These are phyloP conservation scores for Iberis pinnata DNA, from an alignment of 345 rosid species.

Conservation along the genomic window DNA sequence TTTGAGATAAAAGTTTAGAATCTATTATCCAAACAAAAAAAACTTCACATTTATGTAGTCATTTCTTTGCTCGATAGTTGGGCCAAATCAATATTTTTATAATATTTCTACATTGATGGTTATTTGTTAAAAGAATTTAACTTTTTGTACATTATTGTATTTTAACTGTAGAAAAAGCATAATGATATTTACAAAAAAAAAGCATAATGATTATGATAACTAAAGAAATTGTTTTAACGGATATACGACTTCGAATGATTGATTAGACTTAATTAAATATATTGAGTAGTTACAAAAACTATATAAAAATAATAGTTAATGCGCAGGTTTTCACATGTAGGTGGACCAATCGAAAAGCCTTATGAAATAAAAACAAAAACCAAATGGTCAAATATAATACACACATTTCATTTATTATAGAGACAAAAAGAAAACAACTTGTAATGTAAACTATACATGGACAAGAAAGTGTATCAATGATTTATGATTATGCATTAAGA, in stretches of 20 bases:
- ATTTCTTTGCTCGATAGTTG: too few species aligned
- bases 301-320: neutral
- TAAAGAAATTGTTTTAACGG: conserved; percentile 13
- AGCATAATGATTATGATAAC: conserved; percentile 8
- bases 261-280: conserved; percentile 18
- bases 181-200: neutral
- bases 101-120: too few species aligned
- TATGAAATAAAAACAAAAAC: conserved; percentile 1
- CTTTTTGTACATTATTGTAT: too few species aligned
- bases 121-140: too few species aligned
- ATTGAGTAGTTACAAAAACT: conserved; percentile 13
- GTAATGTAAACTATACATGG: conserved; percentile 2
- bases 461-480: conserved; percentile 18
- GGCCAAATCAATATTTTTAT: too few species aligned
- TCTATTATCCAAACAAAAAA: too few species aligned
- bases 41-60: too few species aligned
- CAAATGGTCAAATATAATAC: neutral
- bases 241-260: conserved; percentile 19
- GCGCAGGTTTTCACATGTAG: conserved; percentile 26
- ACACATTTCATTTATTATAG: neutral
- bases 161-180: neutral
- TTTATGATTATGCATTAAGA: conserved; percentile 9
- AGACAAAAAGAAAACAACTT: neutral
- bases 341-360: conserved; percentile 30
- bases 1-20: too few species aligned